phyloP scores from a whole-genome alignment of 495 filamentous ascomycete species.

The Podospora didyma region DNA sequence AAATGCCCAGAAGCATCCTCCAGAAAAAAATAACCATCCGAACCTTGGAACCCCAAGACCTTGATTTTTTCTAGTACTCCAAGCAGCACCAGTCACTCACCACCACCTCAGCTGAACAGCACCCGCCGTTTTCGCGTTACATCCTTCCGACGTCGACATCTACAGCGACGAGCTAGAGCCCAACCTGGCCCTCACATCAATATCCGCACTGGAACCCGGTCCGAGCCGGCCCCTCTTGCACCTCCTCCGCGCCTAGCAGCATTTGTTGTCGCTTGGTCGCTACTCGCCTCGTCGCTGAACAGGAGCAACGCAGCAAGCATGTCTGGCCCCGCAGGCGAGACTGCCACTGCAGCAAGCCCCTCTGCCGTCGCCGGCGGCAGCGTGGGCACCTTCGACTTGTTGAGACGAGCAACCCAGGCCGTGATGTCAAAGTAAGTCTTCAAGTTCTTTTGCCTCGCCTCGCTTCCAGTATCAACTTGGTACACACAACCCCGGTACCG shows the following conservation, averaged over 20 bases:
- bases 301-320: conserved; percentile 24
- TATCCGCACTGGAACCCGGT: not conserved
- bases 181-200: not conserved
- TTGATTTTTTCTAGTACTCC: no score
- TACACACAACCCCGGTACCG: no score
- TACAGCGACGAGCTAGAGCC: conserved; percentile 1
- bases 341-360: conserved; percentile 15
- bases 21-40: no score
- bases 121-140: not conserved
- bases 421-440: conserved; percentile 56
- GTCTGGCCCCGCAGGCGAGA: conserved; percentile 26
- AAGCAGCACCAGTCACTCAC: not conserved
- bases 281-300: conserved; percentile 11
- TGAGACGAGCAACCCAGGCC: conserved; percentile 52
- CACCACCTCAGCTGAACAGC: not conserved
- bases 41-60: no score
- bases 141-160: not conserved
- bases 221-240: conserved; percentile 9
- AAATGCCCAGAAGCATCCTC: no score
- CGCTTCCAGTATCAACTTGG: no score
- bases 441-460: no score
- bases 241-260: not conserved
- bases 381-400: conserved; percentile 44
- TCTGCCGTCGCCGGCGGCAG: conserved; percentile 14
- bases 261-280: conserved; percentile 14